Evolutionary conservation across 2,329 filamentous ascomycete genomes (phyloP).

Genomic region (Arthrinium phaeospermum): DNA sequence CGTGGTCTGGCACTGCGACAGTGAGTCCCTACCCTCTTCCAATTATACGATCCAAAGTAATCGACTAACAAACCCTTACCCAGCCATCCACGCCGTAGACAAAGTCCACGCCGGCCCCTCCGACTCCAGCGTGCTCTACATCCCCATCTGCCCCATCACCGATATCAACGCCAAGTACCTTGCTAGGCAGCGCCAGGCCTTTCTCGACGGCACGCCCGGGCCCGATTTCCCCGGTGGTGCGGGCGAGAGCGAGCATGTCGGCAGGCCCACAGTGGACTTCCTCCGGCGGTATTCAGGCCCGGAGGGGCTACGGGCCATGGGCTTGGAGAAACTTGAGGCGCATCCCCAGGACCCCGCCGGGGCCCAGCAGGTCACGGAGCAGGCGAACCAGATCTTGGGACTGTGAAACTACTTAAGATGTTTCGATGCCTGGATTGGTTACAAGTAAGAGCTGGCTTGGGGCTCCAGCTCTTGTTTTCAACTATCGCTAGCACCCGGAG

Average conservation of each 20-base stretch:
- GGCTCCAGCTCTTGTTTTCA: background rate
- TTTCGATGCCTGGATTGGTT: background rate
- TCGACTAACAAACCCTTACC: background rate
- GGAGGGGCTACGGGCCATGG: constrained; percentile 50
- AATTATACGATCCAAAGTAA: background rate
- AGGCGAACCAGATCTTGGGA: constrained; percentile 53
- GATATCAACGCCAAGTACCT: constrained; percentile 76
- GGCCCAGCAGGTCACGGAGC: constrained; percentile 43
- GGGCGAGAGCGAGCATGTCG: constrained; percentile 65
- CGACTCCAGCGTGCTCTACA: constrained; percentile 88
- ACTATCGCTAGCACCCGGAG: background rate
- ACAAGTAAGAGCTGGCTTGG: background rate
- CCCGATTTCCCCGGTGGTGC: constrained; percentile 76
- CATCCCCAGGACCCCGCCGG: constrained; percentile 38
- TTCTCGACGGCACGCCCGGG: constrained; percentile 68
- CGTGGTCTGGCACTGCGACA: constrained; percentile 85
- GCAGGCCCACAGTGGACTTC: constrained; percentile 48
- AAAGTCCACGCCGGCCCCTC: constrained; percentile 71
- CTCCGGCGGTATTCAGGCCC: constrained; percentile 40
- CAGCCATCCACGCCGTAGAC: constrained; percentile 81
- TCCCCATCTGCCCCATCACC: constrained; percentile 84
- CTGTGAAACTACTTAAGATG: constrained; percentile 32
- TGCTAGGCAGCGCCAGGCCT: constrained; percentile 71
- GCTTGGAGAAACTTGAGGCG: constrained; percentile 46
- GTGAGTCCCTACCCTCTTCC: constrained; percentile 41